Base-by-base conservation (phyloP, 805 yeast genomes). In the Vanderwaltozyma tropicalis region DNA sequence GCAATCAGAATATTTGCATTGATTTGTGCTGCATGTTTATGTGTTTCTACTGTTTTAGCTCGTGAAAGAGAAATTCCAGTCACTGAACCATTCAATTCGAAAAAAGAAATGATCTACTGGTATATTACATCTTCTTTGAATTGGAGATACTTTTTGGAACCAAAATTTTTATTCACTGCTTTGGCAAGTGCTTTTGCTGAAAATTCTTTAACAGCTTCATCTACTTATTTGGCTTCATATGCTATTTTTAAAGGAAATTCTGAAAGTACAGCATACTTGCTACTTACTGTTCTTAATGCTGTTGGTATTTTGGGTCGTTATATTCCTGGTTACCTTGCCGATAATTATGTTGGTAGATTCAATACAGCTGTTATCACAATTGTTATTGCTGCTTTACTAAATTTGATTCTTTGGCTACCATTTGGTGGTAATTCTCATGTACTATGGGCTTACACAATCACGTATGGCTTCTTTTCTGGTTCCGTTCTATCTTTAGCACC, bases 401-500 rank as follows among this genome's bases (percentile, higher is more conserved):
- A 57, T 21, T 49, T 66, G 27, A 54, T 52, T 1, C 43, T 68
- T 14, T 71, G 74, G 74, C 55, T 60, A 28, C 72, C 67, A 18
- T 66, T 55, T 45, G 75, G 66, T 18, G 49, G 47, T 41, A 58
- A 44, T 38, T 41, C 48, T 12, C 59, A 46, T 16, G 69, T 52
- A 7, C 52, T 60, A 31, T 69, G 64, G 53, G 69, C 67, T 1
- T 76, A 72, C 50, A 64, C 39, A 54, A 63, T 39, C 55, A 64
- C 71, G 4, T 76, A 69, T 51, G 84, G 84, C 0, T 68, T 76
- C 40, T 61, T 69, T 34, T 66, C 78, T 4, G 74, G 80, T 4
- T 68, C 80, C 0, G 70, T 75, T 4, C 59, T 76, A 34, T 68
- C 80, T 3, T 49, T 76, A 32, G 69, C 76, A 13, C 81, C 82